Base-by-base conservation (phyloP, 352 stramenopile genomes). In the Aphanomyces euteiches region DNA sequence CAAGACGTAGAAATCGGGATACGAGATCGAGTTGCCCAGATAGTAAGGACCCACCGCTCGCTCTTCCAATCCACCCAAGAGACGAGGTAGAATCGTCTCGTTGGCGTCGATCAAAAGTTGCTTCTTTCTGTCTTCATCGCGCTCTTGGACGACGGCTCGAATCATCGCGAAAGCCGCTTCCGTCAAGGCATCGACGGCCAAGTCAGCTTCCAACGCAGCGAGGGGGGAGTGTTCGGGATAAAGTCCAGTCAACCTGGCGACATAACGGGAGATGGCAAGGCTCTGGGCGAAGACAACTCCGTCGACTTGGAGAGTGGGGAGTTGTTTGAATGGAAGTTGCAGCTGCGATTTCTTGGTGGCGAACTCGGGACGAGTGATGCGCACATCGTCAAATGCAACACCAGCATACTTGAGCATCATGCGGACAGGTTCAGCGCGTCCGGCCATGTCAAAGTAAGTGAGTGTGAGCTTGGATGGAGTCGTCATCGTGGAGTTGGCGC, bases 201-300 rank as follows among this genome's bases (percentile, higher is more conserved):
- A 34, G 41, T 80, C 76, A 34, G 82, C 75, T 15, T 78, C 74
- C 28, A 93, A 82, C 65, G 77, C 79, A 21, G 83, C 47, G 5
- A 85, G 59, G 19, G 28, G 28, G 28, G 77, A 65, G 66, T 90
- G 75, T 12, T 73, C 47, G 36, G 89, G 86, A 61, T 89, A 90
- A 8, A 93, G 47, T 0, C 83, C 84, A 17, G 66, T 61, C 17
- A 90, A 54, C 37, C 79, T 79, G 19, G 77, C 82, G 4, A 81
- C 81, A 59, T 89, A 90, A 8, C 81, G 77, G 0, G 78, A 75
- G 38, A 90, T 82, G n/a, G 82, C 82, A 64, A 88, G 77, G 37
- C 76, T 87, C 74, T 90, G 82, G n/a, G 75, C 67, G 74, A 84
- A 90, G 15, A 67, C 75, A 4, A 40, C 75, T 6, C 80, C 81